phyloP scores from a whole-genome alignment of 176 grass and related monocot genomes.

The Pontederia paniculata region DNA sequence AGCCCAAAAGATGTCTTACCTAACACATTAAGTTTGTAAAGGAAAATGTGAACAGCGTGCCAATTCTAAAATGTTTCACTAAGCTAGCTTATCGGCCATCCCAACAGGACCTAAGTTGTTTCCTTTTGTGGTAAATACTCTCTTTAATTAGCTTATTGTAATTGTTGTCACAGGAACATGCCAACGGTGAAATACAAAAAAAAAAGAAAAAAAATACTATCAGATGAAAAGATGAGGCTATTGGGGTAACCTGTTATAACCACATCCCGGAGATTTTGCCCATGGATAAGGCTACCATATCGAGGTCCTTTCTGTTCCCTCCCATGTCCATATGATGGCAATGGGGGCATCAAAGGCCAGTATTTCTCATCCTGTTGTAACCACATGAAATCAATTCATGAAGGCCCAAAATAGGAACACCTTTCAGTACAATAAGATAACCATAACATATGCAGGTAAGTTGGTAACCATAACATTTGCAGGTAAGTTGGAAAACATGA shows the following conservation, averaged over 20 bases:
- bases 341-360: conserved; percentile 83
- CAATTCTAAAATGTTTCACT: no score
- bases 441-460: neutral
- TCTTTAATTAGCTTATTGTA: no score
- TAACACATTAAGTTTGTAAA: no score
- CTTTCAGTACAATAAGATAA: conserved; percentile 2
- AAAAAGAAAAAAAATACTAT: no score
- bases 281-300: conserved; percentile 95
- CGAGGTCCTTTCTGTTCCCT: conserved; percentile 79
- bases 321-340: conserved; percentile 93
- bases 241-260: conserved; percentile 46
- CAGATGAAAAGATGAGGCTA: neutral
- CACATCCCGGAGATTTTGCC: conserved; percentile 71
- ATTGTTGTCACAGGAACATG: neutral
- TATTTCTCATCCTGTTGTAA: conserved; percentile 70
- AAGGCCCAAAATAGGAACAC: conserved; percentile 14
- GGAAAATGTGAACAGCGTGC: no score
- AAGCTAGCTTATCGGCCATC: no score
- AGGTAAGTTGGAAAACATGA: neutral
- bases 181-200: neutral
- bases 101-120: no score
- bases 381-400: conserved; percentile 21
- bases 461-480: neutral
- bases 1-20: no score
- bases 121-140: no score